These are phyloP conservation scores for Gymnopilus junonius DNA, from an alignment of 768 basidiomycete species.

Conservation along the genomic window DNA sequence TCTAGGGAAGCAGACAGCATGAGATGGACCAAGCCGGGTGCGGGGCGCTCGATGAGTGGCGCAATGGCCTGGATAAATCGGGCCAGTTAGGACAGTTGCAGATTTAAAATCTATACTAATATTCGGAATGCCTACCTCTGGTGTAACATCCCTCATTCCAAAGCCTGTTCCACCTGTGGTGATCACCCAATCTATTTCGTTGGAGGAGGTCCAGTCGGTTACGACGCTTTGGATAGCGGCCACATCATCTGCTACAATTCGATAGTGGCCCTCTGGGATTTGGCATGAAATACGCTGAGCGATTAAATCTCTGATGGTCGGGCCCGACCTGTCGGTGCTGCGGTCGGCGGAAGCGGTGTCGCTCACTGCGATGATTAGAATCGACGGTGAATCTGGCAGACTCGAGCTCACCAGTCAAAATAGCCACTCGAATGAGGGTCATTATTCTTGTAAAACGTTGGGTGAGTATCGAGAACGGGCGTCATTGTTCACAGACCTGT, in stretches of 20 bases:
- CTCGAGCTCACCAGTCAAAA: slow-evolving; percentile 35
- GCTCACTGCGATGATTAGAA: slow-evolving; percentile 52
- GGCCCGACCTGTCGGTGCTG: slow-evolving; percentile 68
- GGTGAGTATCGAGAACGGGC: background rate
- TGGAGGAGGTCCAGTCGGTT: slow-evolving; percentile 45
- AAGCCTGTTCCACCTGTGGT: slow-evolving; percentile 92
- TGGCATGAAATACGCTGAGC: slow-evolving; percentile 21
- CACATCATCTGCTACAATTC: slow-evolving; percentile 72
- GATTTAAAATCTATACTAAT: background rate
- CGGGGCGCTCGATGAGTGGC: slow-evolving; percentile 67
- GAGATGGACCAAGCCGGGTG: slow-evolving; percentile 76
- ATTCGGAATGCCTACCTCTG: slow-evolving; percentile 58
- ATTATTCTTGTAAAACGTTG: background rate
- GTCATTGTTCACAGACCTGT: slow-evolving; percentile 1
- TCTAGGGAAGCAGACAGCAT: slow-evolving; percentile 69
- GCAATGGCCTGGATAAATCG: slow-evolving; percentile 56
- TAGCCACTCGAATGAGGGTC: slow-evolving; percentile 28
- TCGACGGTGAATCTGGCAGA: background rate
- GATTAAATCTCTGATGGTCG: slow-evolving; percentile 59
- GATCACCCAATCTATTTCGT: slow-evolving; percentile 71
- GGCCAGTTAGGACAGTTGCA: background rate
- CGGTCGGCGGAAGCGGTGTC: slow-evolving; percentile 62
- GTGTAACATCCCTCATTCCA: slow-evolving; percentile 78
- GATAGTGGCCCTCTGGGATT: slow-evolving; percentile 30
- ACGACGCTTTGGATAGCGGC: slow-evolving; percentile 52